Conservation (phyloP, 345 rosid genomes). For the Noccaea bulbosa region DNA sequence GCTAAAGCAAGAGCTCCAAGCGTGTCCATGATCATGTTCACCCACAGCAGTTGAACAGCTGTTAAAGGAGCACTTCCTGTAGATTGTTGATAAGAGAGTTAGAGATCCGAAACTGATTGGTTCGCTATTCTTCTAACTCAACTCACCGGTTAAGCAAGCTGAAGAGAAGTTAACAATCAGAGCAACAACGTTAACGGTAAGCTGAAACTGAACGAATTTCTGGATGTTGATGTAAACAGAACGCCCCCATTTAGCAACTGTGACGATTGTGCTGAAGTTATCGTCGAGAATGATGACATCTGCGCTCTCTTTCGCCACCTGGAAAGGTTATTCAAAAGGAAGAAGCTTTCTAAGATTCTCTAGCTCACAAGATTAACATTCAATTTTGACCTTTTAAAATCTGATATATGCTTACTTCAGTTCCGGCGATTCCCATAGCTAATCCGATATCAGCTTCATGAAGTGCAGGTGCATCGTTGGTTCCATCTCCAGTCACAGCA, state of each 20-base stretch:
- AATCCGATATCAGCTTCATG: slow-evolving; percentile 97
- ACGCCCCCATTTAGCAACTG: slow-evolving; percentile 97
- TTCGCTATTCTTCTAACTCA: background rate
- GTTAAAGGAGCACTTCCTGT: slow-evolving; percentile 73
- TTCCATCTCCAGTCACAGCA: slow-evolving; percentile 95
- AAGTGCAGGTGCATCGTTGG: slow-evolving; percentile 97
- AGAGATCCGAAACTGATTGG: background rate
- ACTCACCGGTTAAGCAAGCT: slow-evolving; percentile 86
- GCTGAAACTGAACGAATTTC: slow-evolving; percentile 94
- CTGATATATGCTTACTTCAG: slow-evolving; percentile 59
- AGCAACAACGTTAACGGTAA: slow-evolving; percentile 89
- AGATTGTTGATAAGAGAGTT: background rate
- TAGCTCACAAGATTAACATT: background rate
- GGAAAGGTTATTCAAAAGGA: slow-evolving; percentile 24
- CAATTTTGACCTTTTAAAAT: no score
- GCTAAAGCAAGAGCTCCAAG: slow-evolving; percentile 92
- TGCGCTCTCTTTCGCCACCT: slow-evolving; percentile 99
- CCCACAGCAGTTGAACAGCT: slow-evolving; percentile 87
- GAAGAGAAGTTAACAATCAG: slow-evolving; percentile 86
- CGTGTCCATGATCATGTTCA: slow-evolving; percentile 87
- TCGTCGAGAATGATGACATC: slow-evolving; percentile 94
- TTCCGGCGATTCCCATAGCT: slow-evolving; percentile 99
- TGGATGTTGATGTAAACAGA: slow-evolving; percentile 92
- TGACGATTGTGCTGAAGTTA: slow-evolving; percentile 91
- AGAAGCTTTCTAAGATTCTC: background rate